These are phyloP conservation scores for Backusella circina DNA, from an alignment of 192 early-diverging fungal genomes.

Conservation along the genomic window DNA sequence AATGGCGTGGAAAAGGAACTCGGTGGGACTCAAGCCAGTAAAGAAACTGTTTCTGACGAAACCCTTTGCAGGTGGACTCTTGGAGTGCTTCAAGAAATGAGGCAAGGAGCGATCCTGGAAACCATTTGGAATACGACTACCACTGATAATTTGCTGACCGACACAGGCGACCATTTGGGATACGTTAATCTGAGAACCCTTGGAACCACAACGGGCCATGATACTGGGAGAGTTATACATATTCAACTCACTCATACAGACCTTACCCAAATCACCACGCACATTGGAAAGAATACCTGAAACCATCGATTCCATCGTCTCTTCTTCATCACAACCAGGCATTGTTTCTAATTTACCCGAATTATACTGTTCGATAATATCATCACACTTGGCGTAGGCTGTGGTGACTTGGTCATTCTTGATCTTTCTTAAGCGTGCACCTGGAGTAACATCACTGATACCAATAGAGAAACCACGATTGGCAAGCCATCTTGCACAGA, in stretches of 20 bases:
- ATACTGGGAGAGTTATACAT: conserved; percentile 95
- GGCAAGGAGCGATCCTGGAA: conserved; percentile 97
- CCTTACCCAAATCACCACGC: conserved; percentile 87
- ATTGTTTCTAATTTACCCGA: conserved; percentile 73
- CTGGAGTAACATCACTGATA: conserved; percentile 95
- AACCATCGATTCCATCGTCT: conserved; percentile 85
- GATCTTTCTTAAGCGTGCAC: conserved; percentile 63
- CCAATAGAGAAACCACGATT: conserved; percentile 98
- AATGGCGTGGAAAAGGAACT: conserved; percentile 99
- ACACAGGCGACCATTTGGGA: conserved; percentile 99
- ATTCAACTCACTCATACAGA: conserved; percentile 91
- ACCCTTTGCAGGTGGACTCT: conserved; percentile 90
- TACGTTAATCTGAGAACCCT: conserved; percentile 97
- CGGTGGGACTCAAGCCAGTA: conserved; percentile 90
- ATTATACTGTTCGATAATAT: conserved; percentile 67
- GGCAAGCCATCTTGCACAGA: conserved; percentile 36
- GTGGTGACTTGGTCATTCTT: conserved; percentile 78
- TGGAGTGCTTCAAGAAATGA: conserved; percentile 93
- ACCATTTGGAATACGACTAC: conserved; percentile 93
- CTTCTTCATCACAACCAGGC: conserved; percentile 83
- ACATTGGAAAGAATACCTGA: conserved; percentile 87
- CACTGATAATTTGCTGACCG: conserved; percentile 98
- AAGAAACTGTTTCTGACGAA: conserved; percentile 98
- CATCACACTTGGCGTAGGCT: conserved; percentile 84
- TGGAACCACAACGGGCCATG: conserved; percentile 99